phyloP scores from a whole-genome alignment of 1,139 yeast species.

The Zygosaccharomyces sapae region DNA sequence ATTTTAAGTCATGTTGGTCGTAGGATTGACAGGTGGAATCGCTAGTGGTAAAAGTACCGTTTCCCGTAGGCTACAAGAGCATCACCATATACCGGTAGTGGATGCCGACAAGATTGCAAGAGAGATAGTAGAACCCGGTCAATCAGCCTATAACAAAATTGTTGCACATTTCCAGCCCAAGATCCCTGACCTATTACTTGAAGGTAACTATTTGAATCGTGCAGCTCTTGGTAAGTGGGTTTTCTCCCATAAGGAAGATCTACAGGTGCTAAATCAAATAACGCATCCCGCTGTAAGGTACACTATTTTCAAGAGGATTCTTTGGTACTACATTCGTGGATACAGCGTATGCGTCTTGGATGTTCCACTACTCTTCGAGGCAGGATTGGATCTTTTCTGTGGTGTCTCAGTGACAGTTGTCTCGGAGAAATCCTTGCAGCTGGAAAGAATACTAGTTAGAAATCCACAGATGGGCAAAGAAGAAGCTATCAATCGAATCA shows the following conservation, averaged over 20 bases:
- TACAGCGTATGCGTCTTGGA: slow-evolving; percentile 66
- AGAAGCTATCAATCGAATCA: slow-evolving; percentile 70
- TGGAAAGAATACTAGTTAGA: slow-evolving; percentile 57
- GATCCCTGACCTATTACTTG: slow-evolving; percentile 53
- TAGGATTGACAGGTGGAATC: slow-evolving; percentile 95
- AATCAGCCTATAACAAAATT: slow-evolving; percentile 62
- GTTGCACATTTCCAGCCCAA: slow-evolving; percentile 53
- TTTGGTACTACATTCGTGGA: slow-evolving; percentile 53
- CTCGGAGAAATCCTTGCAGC: slow-evolving; percentile 56
- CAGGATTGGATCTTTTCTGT: slow-evolving; percentile 65
- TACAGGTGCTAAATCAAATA: slow-evolving; percentile 59
- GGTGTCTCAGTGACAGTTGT: slow-evolving; percentile 65
- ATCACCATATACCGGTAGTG: slow-evolving; percentile 55
- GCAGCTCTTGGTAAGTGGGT: slow-evolving; percentile 74
- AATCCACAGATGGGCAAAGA: slow-evolving; percentile 62
- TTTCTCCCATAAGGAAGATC: slow-evolving; percentile 59
- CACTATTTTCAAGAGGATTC: slow-evolving; percentile 57
- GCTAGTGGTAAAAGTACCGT: slow-evolving; percentile 96
- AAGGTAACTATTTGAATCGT: slow-evolving; percentile 57
- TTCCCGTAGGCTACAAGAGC: slow-evolving; percentile 51
- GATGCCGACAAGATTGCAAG: slow-evolving; percentile 92
- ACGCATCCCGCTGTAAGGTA: slow-evolving; percentile 87
- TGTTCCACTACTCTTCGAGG: slow-evolving; percentile 85
- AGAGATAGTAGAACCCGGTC: slow-evolving; percentile 79
- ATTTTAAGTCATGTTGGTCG: slow-evolving; percentile 57